Evolutionary conservation across 192 early-diverging fungal species (phyloP).

Genomic region (Entomortierella parvispora): DNA sequence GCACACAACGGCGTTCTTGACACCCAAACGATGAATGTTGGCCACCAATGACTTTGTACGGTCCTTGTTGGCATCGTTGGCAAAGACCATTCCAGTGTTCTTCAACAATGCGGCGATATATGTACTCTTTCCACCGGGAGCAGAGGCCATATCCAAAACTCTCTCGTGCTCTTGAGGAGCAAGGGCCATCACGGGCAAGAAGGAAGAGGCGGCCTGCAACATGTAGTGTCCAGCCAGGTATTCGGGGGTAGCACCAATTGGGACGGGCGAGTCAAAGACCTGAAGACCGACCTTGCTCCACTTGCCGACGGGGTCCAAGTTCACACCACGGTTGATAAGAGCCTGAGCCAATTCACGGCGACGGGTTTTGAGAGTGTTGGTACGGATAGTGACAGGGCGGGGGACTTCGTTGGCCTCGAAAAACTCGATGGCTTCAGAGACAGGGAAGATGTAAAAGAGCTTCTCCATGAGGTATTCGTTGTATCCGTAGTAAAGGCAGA

Average conservation of each 20-base stretch:
- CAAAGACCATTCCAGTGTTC: constrained; percentile 97
- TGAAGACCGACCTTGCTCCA: constrained; percentile 98
- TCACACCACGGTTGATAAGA: constrained; percentile 95
- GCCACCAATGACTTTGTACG: constrained; percentile 91
- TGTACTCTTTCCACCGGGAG: constrained; percentile 98
- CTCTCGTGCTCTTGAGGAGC: constrained; percentile 96
- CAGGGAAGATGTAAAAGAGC: constrained; percentile 90
- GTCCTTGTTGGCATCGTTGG: constrained; percentile 97
- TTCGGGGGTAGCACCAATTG: constrained; percentile 96
- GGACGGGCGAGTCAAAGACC: constrained; percentile 94
- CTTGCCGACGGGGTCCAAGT: constrained; percentile 97
- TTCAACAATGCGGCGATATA: constrained; percentile 96
- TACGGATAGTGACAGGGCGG: constrained; percentile 94
- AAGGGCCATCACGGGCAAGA: constrained; percentile 95
- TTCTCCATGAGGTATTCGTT: constrained; percentile 92
- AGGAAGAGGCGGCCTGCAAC: constrained; percentile 97
- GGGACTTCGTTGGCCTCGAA: constrained; percentile 99
- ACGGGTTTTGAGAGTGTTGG: constrained; percentile 95
- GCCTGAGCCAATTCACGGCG: constrained; percentile 95
- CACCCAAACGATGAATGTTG: constrained; percentile 91
- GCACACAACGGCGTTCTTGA: constrained; percentile 89
- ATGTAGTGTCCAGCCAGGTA: constrained; percentile 99
- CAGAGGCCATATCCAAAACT: constrained; percentile 96
- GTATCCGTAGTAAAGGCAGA: constrained; percentile 95
- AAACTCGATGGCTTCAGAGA: constrained; percentile 94